Percentiles rank a stretch among this genome's conserved stretches.
Conservation (phyloP, 1,284 basidiomycete species). For the Megacollybia platyphylla region DNA sequence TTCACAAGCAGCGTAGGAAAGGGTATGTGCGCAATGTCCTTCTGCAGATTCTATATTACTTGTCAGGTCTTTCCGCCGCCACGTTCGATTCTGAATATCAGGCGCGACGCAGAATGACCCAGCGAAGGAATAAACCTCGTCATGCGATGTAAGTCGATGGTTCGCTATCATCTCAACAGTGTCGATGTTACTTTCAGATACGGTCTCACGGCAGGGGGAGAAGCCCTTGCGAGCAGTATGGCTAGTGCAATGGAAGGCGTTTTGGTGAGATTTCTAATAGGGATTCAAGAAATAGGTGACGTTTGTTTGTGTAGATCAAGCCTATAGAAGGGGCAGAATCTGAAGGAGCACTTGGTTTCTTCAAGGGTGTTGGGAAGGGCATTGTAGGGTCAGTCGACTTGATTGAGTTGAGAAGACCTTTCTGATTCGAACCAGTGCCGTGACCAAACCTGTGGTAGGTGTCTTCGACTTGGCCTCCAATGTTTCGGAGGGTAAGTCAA, state of each 20-base stretch:
- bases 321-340: conserved; percentile 95
- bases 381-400: conserved; percentile 66
- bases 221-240: conserved; percentile 88
- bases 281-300: neutral
- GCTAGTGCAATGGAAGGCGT: conserved; percentile 95
- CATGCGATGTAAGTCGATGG: conserved; percentile 71
- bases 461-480: conserved; percentile 95
- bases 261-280: conserved; percentile 36
- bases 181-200: conserved; percentile 41
- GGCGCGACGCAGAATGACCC: conserved; percentile 75
- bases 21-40: conserved; percentile 31
- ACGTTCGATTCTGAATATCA: conserved; percentile 97
- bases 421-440: conserved; percentile 34
- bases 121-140: conserved; percentile 87
- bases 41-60: neutral
- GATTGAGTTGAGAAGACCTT: neutral
- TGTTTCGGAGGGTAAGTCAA: conserved; percentile 71
- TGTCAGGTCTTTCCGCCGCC: conserved; percentile 80
- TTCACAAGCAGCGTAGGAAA: conserved; percentile 96
- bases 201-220: conserved; percentile 89
- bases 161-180: neutral
- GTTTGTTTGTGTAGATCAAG: conserved; percentile 48
- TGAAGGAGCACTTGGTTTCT: conserved; percentile 91
- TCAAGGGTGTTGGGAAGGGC: conserved; percentile 96
- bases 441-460: conserved; percentile 96